Evolutionary conservation across 116 monocot genomes (phyloP).

Genomic region (Zostera marina): DNA sequence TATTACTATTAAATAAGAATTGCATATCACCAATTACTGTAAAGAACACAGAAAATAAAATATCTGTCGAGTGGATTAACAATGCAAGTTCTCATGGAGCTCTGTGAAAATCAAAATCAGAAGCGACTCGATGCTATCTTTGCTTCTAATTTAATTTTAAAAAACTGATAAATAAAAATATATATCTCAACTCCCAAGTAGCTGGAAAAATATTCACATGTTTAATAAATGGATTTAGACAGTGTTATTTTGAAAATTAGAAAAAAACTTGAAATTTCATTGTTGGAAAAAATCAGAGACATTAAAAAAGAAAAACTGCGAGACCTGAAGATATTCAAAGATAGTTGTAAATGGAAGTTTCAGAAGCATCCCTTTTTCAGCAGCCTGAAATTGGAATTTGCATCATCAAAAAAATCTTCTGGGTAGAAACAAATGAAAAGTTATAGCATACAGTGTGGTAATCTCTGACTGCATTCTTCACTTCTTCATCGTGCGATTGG

Average conservation of each 20-base stretch:
- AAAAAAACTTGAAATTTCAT: neutral
- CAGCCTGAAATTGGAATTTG: slow-evolving; percentile 36
- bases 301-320: neutral
- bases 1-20: too few relatives aligned
- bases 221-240: too few relatives aligned
- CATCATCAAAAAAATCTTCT: neutral
- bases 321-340: slow-evolving; percentile 98
- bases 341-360: slow-evolving; percentile 91
- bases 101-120: too few relatives aligned
- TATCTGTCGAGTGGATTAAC: too few relatives aligned
- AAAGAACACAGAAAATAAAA: too few relatives aligned
- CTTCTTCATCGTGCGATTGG: slow-evolving; percentile 30
- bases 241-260: neutral
- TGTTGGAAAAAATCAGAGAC: neutral
- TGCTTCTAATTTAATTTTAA: too few relatives aligned
- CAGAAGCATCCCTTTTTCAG: slow-evolving; percentile 44
- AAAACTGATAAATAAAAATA: too few relatives aligned
- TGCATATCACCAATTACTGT: too few relatives aligned
- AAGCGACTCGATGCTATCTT: too few relatives aligned
- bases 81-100: too few relatives aligned
- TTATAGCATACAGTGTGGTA: slow-evolving; percentile 45
- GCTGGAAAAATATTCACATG: too few relatives aligned
- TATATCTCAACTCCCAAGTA: too few relatives aligned
- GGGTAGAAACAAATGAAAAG: neutral
- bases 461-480: slow-evolving; percentile 62